A percentile compares a stretch with the other conserved stretches of the same genome.
phyloP scores from a whole-genome alignment of 768 basidiomycete genomes.

The Thelephora aurantiotincta region DNA sequence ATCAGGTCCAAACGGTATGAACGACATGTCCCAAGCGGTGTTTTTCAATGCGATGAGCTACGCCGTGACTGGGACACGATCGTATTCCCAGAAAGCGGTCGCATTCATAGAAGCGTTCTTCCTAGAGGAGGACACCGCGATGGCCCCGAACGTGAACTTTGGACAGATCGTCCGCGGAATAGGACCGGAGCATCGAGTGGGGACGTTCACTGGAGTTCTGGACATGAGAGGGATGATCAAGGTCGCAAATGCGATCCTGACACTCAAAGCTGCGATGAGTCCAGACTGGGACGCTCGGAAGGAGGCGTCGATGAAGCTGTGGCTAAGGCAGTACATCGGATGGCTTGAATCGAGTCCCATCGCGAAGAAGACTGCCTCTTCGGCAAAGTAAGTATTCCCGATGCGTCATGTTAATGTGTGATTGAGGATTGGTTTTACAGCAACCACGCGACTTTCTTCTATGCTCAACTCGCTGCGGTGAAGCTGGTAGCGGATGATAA shows the following conservation, averaged over 20 bases:
- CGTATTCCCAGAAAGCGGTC: conserved; percentile 23
- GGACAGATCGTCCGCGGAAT: conserved; percentile 42
- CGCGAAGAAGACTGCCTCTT: conserved; percentile 24
- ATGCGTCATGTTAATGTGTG: background rate
- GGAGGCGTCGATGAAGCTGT: conserved; percentile 26
- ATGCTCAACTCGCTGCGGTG: conserved; percentile 27
- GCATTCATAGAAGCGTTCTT: conserved; percentile 32
- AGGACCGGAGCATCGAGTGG: conserved; percentile 24
- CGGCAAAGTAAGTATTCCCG: conserved; percentile 30
- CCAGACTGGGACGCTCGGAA: conserved; percentile 27
- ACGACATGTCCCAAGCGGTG: conserved; percentile 26
- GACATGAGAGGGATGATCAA: conserved; percentile 38
- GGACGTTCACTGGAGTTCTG: conserved; percentile 39
- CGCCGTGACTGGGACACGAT: conserved; percentile 18
- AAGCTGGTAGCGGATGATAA: conserved; percentile 27
- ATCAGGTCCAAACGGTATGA: conserved; percentile 24
- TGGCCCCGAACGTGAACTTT: conserved; percentile 42
- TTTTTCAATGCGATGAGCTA: conserved; percentile 32
- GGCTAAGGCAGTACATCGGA: conserved; percentile 26
- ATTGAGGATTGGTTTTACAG: conserved; percentile 15
- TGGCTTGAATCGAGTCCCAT: conserved; percentile 33
- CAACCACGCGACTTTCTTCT: conserved; percentile 40
- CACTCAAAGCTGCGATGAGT: conserved; percentile 22
- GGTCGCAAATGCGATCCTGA: conserved; percentile 28
- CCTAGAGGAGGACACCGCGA: conserved; percentile 24